A percentile compares a stretch with the other conserved stretches of the same genome.
Conservation (phyloP, 768 basidiomycete genomes). For the Clitopilus hobsonii region DNA sequence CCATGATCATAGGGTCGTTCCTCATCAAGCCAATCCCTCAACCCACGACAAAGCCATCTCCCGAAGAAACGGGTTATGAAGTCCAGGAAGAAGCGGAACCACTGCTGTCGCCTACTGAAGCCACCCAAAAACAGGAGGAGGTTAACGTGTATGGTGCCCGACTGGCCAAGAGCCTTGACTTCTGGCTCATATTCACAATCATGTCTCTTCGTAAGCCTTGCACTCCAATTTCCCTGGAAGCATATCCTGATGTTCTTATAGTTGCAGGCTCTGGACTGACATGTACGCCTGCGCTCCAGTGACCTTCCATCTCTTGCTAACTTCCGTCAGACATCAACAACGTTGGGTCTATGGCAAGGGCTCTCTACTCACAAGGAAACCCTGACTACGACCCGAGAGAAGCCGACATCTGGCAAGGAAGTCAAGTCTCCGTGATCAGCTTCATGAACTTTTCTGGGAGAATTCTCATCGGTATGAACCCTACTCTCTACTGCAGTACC, state of each 20-base stretch:
- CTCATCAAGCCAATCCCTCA: slow-evolving; percentile 63
- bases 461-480: slow-evolving; percentile 57
- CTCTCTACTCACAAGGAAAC: slow-evolving; percentile 58
- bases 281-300: slow-evolving; percentile 41
- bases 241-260: slow-evolving; percentile 14
- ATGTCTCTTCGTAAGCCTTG: slow-evolving; percentile 50
- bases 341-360: slow-evolving; percentile 67
- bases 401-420: slow-evolving; percentile 72
- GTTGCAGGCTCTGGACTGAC: slow-evolving; percentile 75
- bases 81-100: slow-evolving; percentile 1
- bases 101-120: slow-evolving; percentile 2
- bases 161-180: slow-evolving; percentile 16
- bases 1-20: slow-evolving; percentile 75
- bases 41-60: neutral
- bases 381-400: slow-evolving; percentile 60
- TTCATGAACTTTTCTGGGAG: slow-evolving; percentile 79
- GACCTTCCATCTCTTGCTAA: neutral
- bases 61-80: neutral
- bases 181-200: slow-evolving; percentile 36
- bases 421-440: slow-evolving; percentile 81
- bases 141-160: slow-evolving; percentile 18
- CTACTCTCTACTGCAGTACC: neutral
- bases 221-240: slow-evolving; percentile 14
- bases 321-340: slow-evolving; percentile 61
- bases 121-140: slow-evolving; percentile 6